A percentile compares a stretch with the other conserved stretches of the same genome.
These are phyloP conservation scores for Tricholoma sp. DNA, from an alignment of 768 basidiomycete genomes.

Conservation along the genomic window DNA sequence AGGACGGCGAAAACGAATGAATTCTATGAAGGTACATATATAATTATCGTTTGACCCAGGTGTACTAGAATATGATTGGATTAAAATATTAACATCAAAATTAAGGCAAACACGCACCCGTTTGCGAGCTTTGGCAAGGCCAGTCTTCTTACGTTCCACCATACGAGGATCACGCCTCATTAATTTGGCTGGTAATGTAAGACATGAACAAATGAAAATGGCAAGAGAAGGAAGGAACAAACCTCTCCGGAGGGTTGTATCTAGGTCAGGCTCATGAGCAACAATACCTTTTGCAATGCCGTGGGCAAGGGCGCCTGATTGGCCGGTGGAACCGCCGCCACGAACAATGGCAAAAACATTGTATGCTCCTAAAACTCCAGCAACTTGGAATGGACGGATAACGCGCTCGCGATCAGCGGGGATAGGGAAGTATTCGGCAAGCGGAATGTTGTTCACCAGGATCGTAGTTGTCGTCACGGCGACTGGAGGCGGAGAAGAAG, in stretches of 20 bases:
- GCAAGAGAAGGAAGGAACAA: constrained; percentile 18
- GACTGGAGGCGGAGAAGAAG: constrained; percentile 9
- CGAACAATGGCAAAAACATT: constrained; percentile 71
- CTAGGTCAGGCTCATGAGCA: constrained; percentile 64
- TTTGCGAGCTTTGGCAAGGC: constrained; percentile 87
- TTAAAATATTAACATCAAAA: not conserved
- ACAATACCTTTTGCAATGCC: constrained; percentile 74
- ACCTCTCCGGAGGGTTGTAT: constrained; percentile 71
- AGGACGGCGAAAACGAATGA: not conserved
- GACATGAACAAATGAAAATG: constrained; percentile 1
- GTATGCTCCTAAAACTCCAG: constrained; percentile 81
- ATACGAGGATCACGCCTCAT: constrained; percentile 91
- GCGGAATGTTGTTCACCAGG: constrained; percentile 80
- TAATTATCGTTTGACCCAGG: constrained; percentile 93
- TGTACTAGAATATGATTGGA: constrained; percentile 45
- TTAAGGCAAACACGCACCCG: constrained; percentile 48
- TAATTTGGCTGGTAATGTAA: constrained; percentile 60
- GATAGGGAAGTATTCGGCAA: constrained; percentile 74
- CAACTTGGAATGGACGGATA: constrained; percentile 77
- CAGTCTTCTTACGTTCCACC: constrained; percentile 98
- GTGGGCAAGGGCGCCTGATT: constrained; percentile 81
- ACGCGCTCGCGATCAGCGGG: constrained; percentile 76
- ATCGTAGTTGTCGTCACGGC: constrained; percentile 56
- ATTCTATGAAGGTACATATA: not conserved
- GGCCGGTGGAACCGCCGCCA: constrained; percentile 89